A percentile compares a stretch with the other conserved stretches of the same genome.
Evolutionary conservation across 1,284 basidiomycete species (phyloP).

Genomic region (Pseudozyma thailandica): DNA sequence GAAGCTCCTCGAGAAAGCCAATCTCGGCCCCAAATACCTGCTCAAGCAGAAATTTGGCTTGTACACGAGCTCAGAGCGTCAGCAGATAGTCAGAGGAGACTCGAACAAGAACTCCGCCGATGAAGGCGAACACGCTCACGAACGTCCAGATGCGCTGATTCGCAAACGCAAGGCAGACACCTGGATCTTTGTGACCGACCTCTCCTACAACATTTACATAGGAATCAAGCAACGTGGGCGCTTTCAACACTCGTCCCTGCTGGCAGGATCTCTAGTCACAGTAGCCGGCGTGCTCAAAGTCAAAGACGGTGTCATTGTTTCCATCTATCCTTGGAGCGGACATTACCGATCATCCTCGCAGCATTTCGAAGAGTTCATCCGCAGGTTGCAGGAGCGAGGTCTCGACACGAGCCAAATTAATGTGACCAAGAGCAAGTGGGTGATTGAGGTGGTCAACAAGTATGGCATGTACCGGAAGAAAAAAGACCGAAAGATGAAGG

Average conservation of each 20-base stretch:
- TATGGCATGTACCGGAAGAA: conserved; percentile 52
- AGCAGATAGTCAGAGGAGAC: conserved; percentile 34
- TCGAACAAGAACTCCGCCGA: neutral
- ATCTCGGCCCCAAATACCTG: conserved; percentile 46
- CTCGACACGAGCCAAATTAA: conserved; percentile 52
- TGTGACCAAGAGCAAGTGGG: conserved; percentile 48
- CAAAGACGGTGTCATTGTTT: conserved; percentile 51
- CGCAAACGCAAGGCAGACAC: conserved; percentile 37
- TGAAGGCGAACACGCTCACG: neutral
- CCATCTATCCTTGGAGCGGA: conserved; percentile 52
- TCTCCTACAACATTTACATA: conserved; percentile 50
- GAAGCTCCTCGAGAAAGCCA: conserved; percentile 36
- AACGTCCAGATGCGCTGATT: conserved; percentile 36
- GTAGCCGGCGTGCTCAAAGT: conserved; percentile 51
- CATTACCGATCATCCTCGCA: conserved; percentile 50
- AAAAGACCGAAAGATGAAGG: conserved; percentile 43
- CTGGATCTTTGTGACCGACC: conserved; percentile 53
- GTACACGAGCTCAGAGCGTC: conserved; percentile 33
- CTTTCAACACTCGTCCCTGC: conserved; percentile 54
- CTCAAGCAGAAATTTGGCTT: conserved; percentile 45
- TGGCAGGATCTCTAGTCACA: conserved; percentile 47
- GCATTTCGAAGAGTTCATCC: conserved; percentile 52
- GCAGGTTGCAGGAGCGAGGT: conserved; percentile 32
- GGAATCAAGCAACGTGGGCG: conserved; percentile 55
- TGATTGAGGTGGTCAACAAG: conserved; percentile 50